These are phyloP conservation scores for Scutellaria barbata DNA, from an alignment of 257 asterid genomes.

Conservation along the genomic window DNA sequence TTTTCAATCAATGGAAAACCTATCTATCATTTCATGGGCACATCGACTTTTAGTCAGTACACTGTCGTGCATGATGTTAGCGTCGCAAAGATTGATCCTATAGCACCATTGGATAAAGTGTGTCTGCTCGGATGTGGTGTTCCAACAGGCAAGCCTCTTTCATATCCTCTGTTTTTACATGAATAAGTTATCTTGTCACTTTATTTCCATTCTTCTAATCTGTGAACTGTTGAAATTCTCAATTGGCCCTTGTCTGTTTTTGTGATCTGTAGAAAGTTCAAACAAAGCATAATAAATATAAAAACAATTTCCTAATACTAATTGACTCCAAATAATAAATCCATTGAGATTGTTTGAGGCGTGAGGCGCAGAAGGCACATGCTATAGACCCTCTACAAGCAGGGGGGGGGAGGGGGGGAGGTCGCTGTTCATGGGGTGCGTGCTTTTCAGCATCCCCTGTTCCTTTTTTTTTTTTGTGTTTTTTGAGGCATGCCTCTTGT, in stretches of 20 bases:
- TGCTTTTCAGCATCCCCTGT: too few species aligned
- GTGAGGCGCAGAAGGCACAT: too few species aligned
- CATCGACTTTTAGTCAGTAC: slow-evolving; percentile 96
- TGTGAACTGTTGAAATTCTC: not conserved
- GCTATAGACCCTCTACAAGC: too few species aligned
- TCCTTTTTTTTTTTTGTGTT: too few species aligned
- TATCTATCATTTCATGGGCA: slow-evolving; percentile 97
- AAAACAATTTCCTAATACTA: not conserved
- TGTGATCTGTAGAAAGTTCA: not conserved
- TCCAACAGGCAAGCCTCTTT: slow-evolving; percentile 79
- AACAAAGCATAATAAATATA: slow-evolving; percentile 5
- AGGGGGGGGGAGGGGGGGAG: too few species aligned
- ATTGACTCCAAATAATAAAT: not conserved
- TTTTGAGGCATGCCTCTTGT: too few species aligned
- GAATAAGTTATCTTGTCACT: not conserved
- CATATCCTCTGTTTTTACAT: not conserved
- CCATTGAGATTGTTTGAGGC: not conserved
- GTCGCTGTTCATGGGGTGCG: too few species aligned
- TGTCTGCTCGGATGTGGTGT: slow-evolving; percentile 97
- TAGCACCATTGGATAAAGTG: slow-evolving; percentile 91
- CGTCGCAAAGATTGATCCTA: slow-evolving; percentile 86
- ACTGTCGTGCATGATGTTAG: slow-evolving; percentile 96
- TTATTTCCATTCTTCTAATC: not conserved
- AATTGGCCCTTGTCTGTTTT: not conserved
- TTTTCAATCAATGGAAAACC: slow-evolving; percentile 87